Percentiles rank a stretch among this genome's conserved stretches.
These are phyloP conservation scores for Fraxinus latifolia DNA, from an alignment of 305 asterid species.

Conservation along the genomic window DNA sequence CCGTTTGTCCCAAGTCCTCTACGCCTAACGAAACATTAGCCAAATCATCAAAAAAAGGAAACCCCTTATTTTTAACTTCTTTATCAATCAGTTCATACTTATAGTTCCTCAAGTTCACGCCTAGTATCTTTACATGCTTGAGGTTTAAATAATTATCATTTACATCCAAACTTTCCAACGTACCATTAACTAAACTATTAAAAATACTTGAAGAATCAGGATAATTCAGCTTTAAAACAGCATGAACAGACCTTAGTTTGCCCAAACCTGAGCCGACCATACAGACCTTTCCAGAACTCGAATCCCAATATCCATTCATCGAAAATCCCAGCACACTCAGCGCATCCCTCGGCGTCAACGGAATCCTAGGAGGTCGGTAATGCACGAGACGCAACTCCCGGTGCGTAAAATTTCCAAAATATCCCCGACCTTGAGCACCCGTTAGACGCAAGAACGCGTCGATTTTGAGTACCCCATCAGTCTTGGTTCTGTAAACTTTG, in stretches of 20 bases:
- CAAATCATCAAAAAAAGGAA: slow-evolving; percentile 39
- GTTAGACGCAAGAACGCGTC: slow-evolving; percentile 40
- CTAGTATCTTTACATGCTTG: slow-evolving; percentile 45
- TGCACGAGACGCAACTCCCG: slow-evolving; percentile 66
- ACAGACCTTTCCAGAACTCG: slow-evolving; percentile 69
- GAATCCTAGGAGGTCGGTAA: slow-evolving; percentile 66
- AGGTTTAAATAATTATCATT: slow-evolving; percentile 24
- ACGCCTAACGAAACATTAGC: slow-evolving; percentile 48
- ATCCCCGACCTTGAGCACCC: slow-evolving; percentile 12
- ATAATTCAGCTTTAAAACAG: slow-evolving; percentile 75
- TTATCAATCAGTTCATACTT: slow-evolving; percentile 64
- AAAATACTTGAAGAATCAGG: slow-evolving; percentile 59
- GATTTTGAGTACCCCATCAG: slow-evolving; percentile 51
- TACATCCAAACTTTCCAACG: slow-evolving; percentile 41
- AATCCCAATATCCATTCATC: slow-evolving; percentile 74
- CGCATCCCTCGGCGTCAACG: slow-evolving; percentile 34
- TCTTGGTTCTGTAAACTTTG: slow-evolving; percentile 46
- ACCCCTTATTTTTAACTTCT: slow-evolving; percentile 47
- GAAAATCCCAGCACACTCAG: slow-evolving; percentile 27
- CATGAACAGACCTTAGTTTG: slow-evolving; percentile 32
- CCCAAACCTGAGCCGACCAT: slow-evolving; percentile 72
- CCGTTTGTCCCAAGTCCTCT: slow-evolving; percentile 30
- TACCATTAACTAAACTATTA: slow-evolving; percentile 70
- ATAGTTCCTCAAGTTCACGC: slow-evolving; percentile 63
- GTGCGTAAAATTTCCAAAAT: slow-evolving; percentile 42